Evolutionary conservation across 208 protist genomes (phyloP).

Genomic region (Acanthamoeba rhysodes): DNA sequence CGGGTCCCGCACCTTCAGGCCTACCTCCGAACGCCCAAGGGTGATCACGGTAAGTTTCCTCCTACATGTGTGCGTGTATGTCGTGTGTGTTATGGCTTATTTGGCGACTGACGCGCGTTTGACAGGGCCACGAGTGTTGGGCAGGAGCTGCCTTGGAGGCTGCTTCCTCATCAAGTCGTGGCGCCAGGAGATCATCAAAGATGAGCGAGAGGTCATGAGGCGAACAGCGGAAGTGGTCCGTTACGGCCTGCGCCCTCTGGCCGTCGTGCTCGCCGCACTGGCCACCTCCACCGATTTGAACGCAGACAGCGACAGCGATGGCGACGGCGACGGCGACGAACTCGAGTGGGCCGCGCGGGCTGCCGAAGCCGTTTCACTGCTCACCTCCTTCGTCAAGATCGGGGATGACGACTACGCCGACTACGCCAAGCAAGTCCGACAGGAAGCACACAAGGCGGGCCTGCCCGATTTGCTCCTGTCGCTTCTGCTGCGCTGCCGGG

Average conservation of each 20-base stretch:
- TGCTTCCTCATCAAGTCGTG: constrained; percentile 42
- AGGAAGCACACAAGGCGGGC: neutral
- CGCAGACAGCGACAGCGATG: neutral
- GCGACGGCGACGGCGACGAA: neutral
- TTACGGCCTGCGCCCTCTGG: neutral
- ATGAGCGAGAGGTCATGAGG: neutral
- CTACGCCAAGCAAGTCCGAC: neutral
- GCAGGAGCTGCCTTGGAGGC: constrained; percentile 5
- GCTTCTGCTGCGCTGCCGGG: neutral
- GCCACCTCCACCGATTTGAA: neutral
- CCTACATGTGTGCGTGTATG: neutral
- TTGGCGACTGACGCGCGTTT: too few species aligned
- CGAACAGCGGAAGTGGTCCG: neutral
- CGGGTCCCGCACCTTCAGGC: constrained; percentile 4
- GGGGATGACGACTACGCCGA: neutral
- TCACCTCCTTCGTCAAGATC: neutral
- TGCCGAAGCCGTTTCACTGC: neutral
- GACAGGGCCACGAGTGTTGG: neutral
- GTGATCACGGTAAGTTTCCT: neutral
- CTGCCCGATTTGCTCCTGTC: neutral
- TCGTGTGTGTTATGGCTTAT: neutral
- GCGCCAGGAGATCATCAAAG: constrained; percentile 37
- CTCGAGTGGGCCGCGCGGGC: neutral
- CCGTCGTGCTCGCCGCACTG: neutral
- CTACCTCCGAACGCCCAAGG: neutral